Percentiles rank a stretch among this genome's conserved stretches.
Evolutionary conservation across 1,139 yeast species (phyloP).

Genomic region (Magnusiomyces sp.): DNA sequence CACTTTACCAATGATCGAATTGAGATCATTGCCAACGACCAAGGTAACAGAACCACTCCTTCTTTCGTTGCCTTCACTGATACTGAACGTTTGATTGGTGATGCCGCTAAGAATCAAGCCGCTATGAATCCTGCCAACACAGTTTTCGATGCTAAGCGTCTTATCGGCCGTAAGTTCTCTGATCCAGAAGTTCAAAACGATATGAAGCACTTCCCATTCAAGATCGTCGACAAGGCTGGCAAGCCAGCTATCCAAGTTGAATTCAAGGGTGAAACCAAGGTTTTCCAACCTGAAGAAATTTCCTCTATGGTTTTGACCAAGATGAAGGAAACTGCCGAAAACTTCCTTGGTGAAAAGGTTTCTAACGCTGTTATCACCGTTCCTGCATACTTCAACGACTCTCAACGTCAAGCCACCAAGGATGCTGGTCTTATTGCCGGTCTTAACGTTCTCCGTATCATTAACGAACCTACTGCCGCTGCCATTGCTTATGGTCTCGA

Average conservation of each 20-base stretch:
- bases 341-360: slow-evolving; percentile 76
- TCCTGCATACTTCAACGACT: slow-evolving; percentile 93
- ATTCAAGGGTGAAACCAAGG: slow-evolving; percentile 88
- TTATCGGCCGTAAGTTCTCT: slow-evolving; percentile 85
- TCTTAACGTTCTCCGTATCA: slow-evolving; percentile 86
- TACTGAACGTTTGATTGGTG: slow-evolving; percentile 96
- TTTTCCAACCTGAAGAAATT: slow-evolving; percentile 92
- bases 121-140: slow-evolving; percentile 96
- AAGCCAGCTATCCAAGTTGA: slow-evolving; percentile 88
- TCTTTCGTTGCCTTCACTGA: slow-evolving; percentile 95
- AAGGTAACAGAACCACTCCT: slow-evolving; percentile 98
- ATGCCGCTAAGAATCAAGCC: slow-evolving; percentile 98
- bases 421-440: slow-evolving; percentile 97
- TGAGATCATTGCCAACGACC: slow-evolving; percentile 94
- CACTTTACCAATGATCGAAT: slow-evolving; percentile 85
- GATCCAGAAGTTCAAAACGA: slow-evolving; percentile 89
- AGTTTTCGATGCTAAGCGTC: slow-evolving; percentile 94
- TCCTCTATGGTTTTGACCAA: slow-evolving; percentile 91
- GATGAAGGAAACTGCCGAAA: slow-evolving; percentile 95
- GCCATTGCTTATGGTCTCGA: slow-evolving; percentile 97
- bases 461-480: slow-evolving; percentile 96
- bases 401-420: slow-evolving; percentile 96
- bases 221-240: slow-evolving; percentile 76
- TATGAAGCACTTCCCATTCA: slow-evolving; percentile 94
- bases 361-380: slow-evolving; percentile 89